These are phyloP conservation scores for Abrus pulchellus DNA, from an alignment of 306 rosid species.

Conservation along the genomic window DNA sequence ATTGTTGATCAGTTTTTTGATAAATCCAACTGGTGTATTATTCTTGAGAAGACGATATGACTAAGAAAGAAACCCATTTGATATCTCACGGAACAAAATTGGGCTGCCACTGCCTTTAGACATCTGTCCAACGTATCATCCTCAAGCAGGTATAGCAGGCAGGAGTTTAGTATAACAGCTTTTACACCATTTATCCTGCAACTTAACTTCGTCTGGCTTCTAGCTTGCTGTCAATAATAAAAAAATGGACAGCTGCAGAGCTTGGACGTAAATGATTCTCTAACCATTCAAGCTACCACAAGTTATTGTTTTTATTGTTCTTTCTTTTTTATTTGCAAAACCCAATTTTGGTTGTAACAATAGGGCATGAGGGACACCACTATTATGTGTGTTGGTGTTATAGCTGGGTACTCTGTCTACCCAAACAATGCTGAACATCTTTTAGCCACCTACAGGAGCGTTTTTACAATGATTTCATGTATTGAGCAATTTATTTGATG, in stretches of 20 bases:
- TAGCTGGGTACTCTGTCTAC: conserved; percentile 11
- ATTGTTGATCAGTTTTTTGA: conserved; percentile 84
- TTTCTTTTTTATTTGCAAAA: conserved; percentile 35
- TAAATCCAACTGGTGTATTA: conserved; percentile 94
- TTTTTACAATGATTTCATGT: conserved; percentile 23
- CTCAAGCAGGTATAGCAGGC: conserved; percentile 9
- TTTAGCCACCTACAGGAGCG: conserved; percentile 25
- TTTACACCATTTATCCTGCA: neutral
- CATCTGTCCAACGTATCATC: conserved; percentile 8
- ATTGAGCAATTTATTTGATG: conserved; percentile 31
- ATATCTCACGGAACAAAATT: neutral
- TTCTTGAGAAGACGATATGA: conserved; percentile 78
- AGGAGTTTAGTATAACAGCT: neutral
- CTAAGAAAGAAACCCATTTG: conserved; percentile 38
- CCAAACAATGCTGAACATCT: conserved; percentile 10
- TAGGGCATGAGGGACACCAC: conserved; percentile 26
- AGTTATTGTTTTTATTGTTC: conserved; percentile 24
- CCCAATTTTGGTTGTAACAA: conserved; percentile 41
- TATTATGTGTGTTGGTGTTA: conserved; percentile 15
- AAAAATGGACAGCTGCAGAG: conserved; percentile 9
- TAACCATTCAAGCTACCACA: conserved; percentile 16
- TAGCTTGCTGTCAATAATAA: neutral
- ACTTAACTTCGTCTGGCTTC: neutral
- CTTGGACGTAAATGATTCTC: conserved; percentile 21
- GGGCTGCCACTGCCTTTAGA: neutral